Percentiles rank a stretch among this genome's conserved stretches.
These are phyloP conservation scores for Lachancea kluyveri DNA, from an alignment of 805 yeast species.

Conservation along the genomic window DNA sequence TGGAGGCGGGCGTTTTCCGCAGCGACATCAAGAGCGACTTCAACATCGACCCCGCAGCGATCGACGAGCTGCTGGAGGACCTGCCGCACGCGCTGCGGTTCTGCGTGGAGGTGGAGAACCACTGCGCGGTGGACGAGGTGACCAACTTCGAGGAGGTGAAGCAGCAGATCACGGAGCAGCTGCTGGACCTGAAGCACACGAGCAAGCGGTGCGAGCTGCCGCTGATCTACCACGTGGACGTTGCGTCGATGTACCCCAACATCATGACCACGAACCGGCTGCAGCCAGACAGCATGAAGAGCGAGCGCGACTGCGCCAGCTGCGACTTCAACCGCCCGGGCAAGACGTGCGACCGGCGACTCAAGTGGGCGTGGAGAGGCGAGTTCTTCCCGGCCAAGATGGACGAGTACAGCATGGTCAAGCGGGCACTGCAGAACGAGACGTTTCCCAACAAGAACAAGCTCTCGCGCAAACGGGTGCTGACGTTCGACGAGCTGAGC, in stretches of 20 bases:
- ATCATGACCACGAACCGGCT: conserved; percentile 96
- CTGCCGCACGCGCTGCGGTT: conserved; percentile 74
- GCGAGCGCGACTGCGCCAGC: conserved; percentile 92
- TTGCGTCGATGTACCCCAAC: conserved; percentile 98
- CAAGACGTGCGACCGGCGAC: conserved; percentile 81
- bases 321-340: conserved; percentile 97
- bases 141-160: conserved; percentile 74
- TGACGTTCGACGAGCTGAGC: conserved; percentile 70
- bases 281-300: conserved; percentile 96
- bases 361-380: conserved; percentile 99
- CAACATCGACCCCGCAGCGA: conserved; percentile 70
- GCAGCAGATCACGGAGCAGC: conserved; percentile 44
- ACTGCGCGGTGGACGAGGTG: conserved; percentile 67
- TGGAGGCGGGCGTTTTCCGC: conserved; percentile 97
- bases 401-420: conserved; percentile 88
- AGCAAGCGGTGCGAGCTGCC: conserved; percentile 75
- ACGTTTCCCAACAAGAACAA: conserved; percentile 58
- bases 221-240: conserved; percentile 93
- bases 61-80: conserved; percentile 72
- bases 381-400: conserved; percentile 87
- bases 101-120: conserved; percentile 76
- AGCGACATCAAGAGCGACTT: conserved; percentile 77
- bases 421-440: conserved; percentile 75
- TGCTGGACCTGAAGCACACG: conserved; percentile 52
- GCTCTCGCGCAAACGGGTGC: conserved; percentile 47